Evolutionary conservation across 2,329 filamentous ascomycete genomes (phyloP).

Genomic region (Neocatenulostroma microsporum): DNA sequence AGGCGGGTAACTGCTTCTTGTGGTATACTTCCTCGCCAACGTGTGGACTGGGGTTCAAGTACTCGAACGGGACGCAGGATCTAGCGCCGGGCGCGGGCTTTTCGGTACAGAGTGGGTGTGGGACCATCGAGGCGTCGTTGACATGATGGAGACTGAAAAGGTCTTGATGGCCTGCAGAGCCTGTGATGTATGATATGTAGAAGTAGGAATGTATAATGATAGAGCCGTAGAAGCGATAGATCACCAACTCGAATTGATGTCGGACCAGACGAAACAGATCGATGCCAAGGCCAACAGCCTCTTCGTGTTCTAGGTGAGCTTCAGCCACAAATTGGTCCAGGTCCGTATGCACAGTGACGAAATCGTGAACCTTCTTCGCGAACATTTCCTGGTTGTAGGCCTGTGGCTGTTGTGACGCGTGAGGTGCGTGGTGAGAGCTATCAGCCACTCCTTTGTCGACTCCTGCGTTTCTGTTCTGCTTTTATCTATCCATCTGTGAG

Average conservation of each 20-base stretch:
- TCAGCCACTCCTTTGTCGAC: slow-evolving; percentile 7
- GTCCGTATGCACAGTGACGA: slow-evolving; percentile 6
- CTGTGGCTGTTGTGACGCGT: slow-evolving; percentile 8
- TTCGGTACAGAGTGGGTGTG: slow-evolving; percentile 21
- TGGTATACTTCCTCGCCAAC: slow-evolving; percentile 17
- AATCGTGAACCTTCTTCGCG: slow-evolving; percentile 1
- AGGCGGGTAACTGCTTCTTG: slow-evolving; percentile 23
- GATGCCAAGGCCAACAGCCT: slow-evolving; percentile 1
- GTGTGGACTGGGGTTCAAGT: slow-evolving; percentile 20
- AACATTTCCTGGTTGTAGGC: slow-evolving; percentile 4
- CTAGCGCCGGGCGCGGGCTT: slow-evolving; percentile 18
- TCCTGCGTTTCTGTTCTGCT: too few species aligned
- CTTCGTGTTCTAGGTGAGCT: too few species aligned
- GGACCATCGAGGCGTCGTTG: slow-evolving; percentile 12
- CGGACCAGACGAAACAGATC: not conserved
- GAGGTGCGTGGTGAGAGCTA: not conserved
- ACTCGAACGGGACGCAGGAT: slow-evolving; percentile 15
- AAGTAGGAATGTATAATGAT: too few species aligned
- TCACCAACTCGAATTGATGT: too few species aligned
- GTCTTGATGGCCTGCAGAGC: too few species aligned
- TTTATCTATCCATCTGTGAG: too few species aligned
- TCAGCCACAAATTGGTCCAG: slow-evolving; percentile 2
- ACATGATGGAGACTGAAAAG: too few species aligned
- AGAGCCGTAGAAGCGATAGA: too few species aligned
- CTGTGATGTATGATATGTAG: too few species aligned